Evolutionary conservation across 169 alveolate genomes (phyloP), one percentile per base, ranked within the genome.

Genomic region (Blepharisma undulans): DNA sequence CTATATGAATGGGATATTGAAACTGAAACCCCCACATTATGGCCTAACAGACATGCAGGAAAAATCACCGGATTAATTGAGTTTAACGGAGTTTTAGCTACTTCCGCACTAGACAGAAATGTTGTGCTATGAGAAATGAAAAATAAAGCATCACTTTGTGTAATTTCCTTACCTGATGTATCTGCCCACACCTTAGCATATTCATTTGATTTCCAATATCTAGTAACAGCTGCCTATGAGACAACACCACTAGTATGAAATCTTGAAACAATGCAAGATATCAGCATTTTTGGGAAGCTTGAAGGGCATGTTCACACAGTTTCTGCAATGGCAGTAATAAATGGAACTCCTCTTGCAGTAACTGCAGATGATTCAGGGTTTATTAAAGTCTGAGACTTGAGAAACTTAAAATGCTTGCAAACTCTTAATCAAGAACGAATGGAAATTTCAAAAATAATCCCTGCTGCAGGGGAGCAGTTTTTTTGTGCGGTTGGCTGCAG

Each of bases 291-390:
- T 32, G 61, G 61, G 14, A n/a, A 79, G 25, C 66, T 79, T n/a
- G 71, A 25, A 88, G 96, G 96, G 16, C 92, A 22, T 91, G 88
- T 91, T 90, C 91, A 72, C 80, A 89, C 12, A 1, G 86, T 60
- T 92, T 91, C 76, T 87, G 92, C 82, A 88, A 78, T 48, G 90
- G 84, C 77, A 4, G 91, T 93, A 22, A 77, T 93, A 2, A 88
- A 91, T 48, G 96, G 92, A 34, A 88, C 96, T 32, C 96, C 96
- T 1, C 48, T 93, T n/a, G n/a, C 84, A 2, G 92, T 93, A n/a
- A 76, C 94, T 12, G 93, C 96, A 32, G 96, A 93, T 85, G 96
- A 93, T 61, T 88, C 89, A 8, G 96, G 96, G 19, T 91, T 93
- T 34, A 66, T 93, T 30, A 93, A 93, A 72, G 91, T 94, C 34